phyloP scores from a whole-genome alignment of 2,329 filamentous ascomycete genomes.

The Purpureocillium lavendulum region DNA sequence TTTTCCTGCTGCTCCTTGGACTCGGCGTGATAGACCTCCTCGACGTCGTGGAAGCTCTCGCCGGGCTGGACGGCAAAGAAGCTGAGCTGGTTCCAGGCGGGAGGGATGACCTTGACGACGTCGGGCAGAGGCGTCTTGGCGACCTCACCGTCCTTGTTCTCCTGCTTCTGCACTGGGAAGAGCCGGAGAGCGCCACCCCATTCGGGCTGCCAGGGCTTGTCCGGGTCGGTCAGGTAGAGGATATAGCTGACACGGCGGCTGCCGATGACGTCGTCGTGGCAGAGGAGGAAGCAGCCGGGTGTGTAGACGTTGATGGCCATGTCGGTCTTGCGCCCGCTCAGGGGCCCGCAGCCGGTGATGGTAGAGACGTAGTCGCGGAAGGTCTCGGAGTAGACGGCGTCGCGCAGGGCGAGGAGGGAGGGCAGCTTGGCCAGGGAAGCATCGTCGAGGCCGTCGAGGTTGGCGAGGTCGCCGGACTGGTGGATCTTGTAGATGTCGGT shows the following conservation, averaged over 20 bases:
- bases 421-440: constrained; percentile 78
- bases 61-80: constrained; percentile 98
- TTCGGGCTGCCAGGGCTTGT: constrained; percentile 78
- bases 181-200: constrained; percentile 91
- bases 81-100: constrained; percentile 93
- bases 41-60: constrained; percentile 98
- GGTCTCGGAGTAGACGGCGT: constrained; percentile 82
- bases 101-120: constrained; percentile 74
- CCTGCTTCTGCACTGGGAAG: constrained; percentile 61
- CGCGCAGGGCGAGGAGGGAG: constrained; percentile 82
- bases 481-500: constrained; percentile 99
- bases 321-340: constrained; percentile 92
- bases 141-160: constrained; percentile 56
- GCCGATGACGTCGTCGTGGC: constrained; percentile 99
- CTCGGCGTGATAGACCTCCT: constrained; percentile 81
- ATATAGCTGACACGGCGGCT: constrained; percentile 94
- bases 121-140: constrained; percentile 77
- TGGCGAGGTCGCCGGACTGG: constrained; percentile 94
- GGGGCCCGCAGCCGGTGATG: constrained; percentile 76
- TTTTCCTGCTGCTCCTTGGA: constrained; percentile 51
- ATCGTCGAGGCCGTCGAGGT: constrained; percentile 88
- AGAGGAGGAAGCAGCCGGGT: constrained; percentile 88
- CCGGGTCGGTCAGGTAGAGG: constrained; percentile 88
- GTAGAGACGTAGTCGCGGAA: constrained; percentile 85
- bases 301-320: constrained; percentile 99